phyloP scores from a whole-genome alignment of 331 rosid species.

The Cucumis variabilis region DNA sequence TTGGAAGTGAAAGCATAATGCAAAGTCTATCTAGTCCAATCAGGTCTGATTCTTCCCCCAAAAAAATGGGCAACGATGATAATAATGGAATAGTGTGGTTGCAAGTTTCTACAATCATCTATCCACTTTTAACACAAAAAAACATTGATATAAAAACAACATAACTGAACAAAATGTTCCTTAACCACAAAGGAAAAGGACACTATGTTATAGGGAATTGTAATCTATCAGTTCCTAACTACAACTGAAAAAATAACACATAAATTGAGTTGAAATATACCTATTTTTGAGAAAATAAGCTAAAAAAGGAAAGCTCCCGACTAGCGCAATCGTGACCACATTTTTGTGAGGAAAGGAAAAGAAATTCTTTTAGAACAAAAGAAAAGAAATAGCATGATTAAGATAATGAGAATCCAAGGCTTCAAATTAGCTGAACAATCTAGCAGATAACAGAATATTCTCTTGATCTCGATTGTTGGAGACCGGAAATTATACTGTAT shows the following conservation, averaged over 20 bases:
- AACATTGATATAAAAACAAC: too few species aligned
- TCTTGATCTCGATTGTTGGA: not conserved
- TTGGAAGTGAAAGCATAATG: too few species aligned
- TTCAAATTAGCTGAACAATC: conserved; percentile 6
- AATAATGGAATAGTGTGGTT: too few species aligned
- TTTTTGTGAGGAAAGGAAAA: not conserved
- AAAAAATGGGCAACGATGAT: too few species aligned
- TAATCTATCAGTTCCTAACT: too few species aligned
- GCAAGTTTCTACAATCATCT: too few species aligned
- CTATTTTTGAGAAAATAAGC: not conserved
- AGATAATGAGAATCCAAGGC: conserved; percentile 3
- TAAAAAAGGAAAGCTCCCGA: not conserved
- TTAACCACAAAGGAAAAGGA: not conserved
- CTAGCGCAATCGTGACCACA: not conserved
- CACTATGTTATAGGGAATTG: not conserved
- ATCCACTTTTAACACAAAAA: too few species aligned
- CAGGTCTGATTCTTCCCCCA: too few species aligned
- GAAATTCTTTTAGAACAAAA: not conserved
- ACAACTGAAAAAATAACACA: not conserved
- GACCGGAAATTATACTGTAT: not conserved
- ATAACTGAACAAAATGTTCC: too few species aligned
- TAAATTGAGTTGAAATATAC: not conserved
- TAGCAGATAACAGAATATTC: not conserved
- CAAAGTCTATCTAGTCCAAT: too few species aligned
- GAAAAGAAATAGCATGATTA: not conserved